These are phyloP conservation scores for Tylopilus sp. DNA, from an alignment of 1,284 basidiomycete genomes.

Conservation along the genomic window DNA sequence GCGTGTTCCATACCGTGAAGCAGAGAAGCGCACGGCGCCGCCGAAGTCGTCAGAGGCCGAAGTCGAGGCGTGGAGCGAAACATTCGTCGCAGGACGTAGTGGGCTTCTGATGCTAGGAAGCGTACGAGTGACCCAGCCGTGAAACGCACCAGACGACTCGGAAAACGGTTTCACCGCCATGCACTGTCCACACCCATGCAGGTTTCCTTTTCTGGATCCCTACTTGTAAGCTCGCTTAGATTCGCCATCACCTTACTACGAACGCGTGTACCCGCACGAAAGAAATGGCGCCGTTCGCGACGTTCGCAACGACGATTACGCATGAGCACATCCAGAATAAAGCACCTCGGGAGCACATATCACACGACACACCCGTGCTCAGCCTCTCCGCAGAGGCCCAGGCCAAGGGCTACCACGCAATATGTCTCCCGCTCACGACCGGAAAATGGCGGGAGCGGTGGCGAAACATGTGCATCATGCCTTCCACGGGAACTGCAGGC, in stretches of 20 bases:
- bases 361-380: slow-evolving; percentile 47
- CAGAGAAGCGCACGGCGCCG: slow-evolving; percentile 18
- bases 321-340: slow-evolving; percentile 38
- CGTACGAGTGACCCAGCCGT: too few relatives aligned
- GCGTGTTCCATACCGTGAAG: slow-evolving; percentile 28
- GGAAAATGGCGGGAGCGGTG: slow-evolving; percentile 85
- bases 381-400: slow-evolving; percentile 48
- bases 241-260: slow-evolving; percentile 8
- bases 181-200: slow-evolving; percentile 21
- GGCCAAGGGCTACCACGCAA: slow-evolving; percentile 56
- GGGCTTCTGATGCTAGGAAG: not conserved
- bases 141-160: too few relatives aligned
- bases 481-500: slow-evolving; percentile 40
- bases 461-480: slow-evolving; percentile 81
- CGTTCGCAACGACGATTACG: slow-evolving; percentile 38
- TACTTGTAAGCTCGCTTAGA: slow-evolving; percentile 1
- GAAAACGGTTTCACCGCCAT: slow-evolving; percentile 5
- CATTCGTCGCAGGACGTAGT: slow-evolving; percentile 6
- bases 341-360: slow-evolving; percentile 13
- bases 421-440: slow-evolving; percentile 87
- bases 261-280: slow-evolving; percentile 15
- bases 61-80: slow-evolving; percentile 19
- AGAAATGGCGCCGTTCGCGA: slow-evolving; percentile 27
- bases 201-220: slow-evolving; percentile 28
- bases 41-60: slow-evolving; percentile 11